phyloP scores from a whole-genome alignment of 768 basidiomycete genomes.

The Coprinopsis strossmayeri region DNA sequence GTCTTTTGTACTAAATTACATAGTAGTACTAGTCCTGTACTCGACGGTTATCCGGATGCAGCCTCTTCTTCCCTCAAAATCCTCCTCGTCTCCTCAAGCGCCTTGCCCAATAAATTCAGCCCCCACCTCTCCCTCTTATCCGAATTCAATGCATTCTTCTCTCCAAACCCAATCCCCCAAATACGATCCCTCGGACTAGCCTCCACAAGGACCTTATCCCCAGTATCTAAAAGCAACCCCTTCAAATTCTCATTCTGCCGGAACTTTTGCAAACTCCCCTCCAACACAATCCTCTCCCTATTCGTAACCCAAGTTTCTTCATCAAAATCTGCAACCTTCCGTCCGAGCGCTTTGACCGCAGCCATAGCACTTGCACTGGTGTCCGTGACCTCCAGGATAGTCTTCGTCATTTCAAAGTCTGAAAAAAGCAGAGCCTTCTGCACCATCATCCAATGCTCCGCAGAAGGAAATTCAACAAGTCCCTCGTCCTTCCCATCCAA shows the following conservation, averaged over 20 bases:
- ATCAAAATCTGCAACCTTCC: constrained; percentile 42
- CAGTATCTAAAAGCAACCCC: constrained; percentile 38
- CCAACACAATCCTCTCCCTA: constrained; percentile 43
- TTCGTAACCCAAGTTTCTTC: constrained; percentile 40
- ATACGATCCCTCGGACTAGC: constrained; percentile 54
- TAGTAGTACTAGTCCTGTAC: too few relatives aligned
- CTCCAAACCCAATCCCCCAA: constrained; percentile 58
- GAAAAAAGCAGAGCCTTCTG: constrained; percentile 53
- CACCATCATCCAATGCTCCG: constrained; percentile 68
- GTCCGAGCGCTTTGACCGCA: constrained; percentile 46
- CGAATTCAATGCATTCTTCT: constrained; percentile 37
- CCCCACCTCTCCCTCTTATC: constrained; percentile 43
- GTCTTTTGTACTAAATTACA: too few relatives aligned
- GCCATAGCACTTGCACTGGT: constrained; percentile 29
- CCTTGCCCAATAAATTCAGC: constrained; percentile 47
- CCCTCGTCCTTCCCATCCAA: constrained; percentile 24
- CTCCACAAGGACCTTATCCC: constrained; percentile 43
- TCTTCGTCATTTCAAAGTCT: constrained; percentile 34
- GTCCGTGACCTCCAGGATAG: constrained; percentile 31
- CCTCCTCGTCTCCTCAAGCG: constrained; percentile 34
- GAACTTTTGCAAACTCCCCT: constrained; percentile 53
- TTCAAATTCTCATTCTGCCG: constrained; percentile 36
- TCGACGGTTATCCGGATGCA: too few relatives aligned
- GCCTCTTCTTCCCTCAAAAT: constrained; percentile 25
- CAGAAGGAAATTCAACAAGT: constrained; percentile 33